A percentile compares a stretch with the other conserved stretches of the same genome.
Conservation (phyloP, 1,284 basidiomycete genomes). For the Rhodotorula sp. region DNA sequence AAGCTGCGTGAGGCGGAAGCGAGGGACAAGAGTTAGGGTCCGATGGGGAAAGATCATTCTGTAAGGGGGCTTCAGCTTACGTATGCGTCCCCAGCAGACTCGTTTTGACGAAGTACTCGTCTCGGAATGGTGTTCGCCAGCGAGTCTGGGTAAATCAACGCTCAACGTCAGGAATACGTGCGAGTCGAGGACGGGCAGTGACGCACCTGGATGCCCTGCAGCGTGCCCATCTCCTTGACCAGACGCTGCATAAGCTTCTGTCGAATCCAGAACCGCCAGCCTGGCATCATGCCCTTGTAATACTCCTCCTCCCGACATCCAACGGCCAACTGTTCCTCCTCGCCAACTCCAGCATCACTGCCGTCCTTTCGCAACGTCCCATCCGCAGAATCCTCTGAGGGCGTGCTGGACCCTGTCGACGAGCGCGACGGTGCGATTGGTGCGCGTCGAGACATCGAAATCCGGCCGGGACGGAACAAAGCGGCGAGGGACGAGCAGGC, state of each 20-base stretch:
- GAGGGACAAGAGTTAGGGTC: not conserved
- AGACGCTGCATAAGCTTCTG: conserved; percentile 61
- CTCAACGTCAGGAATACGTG: not conserved
- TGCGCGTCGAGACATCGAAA: too few relatives aligned
- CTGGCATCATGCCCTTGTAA: conserved; percentile 63
- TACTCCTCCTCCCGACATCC: not conserved
- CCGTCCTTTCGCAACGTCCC: too few relatives aligned
- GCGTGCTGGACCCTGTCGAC: not conserved
- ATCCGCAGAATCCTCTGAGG: too few relatives aligned
- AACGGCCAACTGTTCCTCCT: conserved; percentile 9
- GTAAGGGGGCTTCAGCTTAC: not conserved
- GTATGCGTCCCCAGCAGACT: conserved; percentile 76
- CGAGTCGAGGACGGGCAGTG: not conserved
- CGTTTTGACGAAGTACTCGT: conserved; percentile 86
- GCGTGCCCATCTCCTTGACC: conserved; percentile 61
- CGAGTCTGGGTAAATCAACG: conserved; percentile 51
- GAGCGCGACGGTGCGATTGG: not conserved
- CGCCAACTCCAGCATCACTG: too few relatives aligned
- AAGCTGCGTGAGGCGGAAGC: conserved; percentile 54
- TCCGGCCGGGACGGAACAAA: too few relatives aligned
- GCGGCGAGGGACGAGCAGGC: too few relatives aligned
- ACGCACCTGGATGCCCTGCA: conserved; percentile 69
- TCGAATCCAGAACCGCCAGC: conserved; percentile 64
- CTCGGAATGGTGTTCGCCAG: conserved; percentile 68
- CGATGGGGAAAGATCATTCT: not conserved